Conservation (phyloP, 139 green algal species). For the Auxenochlorella pyrenoidosa region DNA sequence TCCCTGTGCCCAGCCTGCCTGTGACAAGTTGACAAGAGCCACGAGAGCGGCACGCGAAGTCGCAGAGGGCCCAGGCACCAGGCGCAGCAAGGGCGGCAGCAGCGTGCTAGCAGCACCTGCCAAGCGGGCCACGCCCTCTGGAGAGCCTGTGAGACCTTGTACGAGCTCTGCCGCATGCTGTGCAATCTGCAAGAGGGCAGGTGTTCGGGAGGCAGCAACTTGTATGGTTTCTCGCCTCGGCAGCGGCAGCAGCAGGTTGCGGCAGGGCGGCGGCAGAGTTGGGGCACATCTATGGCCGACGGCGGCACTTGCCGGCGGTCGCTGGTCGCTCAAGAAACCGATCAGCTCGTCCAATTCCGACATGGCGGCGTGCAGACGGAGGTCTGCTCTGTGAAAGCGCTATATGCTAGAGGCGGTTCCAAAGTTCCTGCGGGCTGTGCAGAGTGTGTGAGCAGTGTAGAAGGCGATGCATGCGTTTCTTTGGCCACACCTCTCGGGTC, state of each 20-base stretch:
- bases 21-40: conserved; percentile 80
- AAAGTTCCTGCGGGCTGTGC: neutral
- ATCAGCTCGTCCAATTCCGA: conserved; percentile 42
- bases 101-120: conserved; percentile 39
- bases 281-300: no score
- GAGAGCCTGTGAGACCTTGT: conserved; percentile 63
- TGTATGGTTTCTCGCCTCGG: no score
- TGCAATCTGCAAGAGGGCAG: conserved; percentile 17
- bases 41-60: conserved; percentile 50
- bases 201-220: neutral
- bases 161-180: conserved; percentile 70
- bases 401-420: neutral
- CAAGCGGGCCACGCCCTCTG: conserved; percentile 70
- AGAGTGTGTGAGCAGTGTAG: neutral
- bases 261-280: neutral
- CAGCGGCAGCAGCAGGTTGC: no score
- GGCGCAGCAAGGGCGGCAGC: conserved; percentile 63
- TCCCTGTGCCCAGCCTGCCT: conserved; percentile 47
- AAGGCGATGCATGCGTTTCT: neutral
- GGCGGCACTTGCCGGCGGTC: neutral
- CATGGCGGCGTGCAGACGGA: neutral
- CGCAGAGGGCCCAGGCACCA: conserved; percentile 39
- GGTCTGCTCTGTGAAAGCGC: neutral
- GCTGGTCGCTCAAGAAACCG: conserved; percentile 35
- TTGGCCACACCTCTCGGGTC: no score